phyloP scores from a whole-genome alignment of 2,329 filamentous ascomycete species.

The Sporothrix euskadiensis region DNA sequence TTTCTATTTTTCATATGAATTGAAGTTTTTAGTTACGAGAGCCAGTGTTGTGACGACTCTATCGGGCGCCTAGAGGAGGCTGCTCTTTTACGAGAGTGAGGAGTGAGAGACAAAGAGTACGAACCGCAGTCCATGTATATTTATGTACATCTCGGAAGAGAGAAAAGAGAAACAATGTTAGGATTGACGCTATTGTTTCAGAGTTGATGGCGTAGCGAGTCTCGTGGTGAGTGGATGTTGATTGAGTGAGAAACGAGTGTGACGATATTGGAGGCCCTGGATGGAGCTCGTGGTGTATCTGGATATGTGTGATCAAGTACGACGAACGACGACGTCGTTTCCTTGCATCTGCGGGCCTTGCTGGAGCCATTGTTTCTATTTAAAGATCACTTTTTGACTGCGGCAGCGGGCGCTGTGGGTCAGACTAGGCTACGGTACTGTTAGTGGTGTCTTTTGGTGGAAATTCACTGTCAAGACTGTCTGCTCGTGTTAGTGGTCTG shows the following conservation, averaged over 20 bases:
- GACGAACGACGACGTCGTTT: background rate
- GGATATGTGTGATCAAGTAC: background rate
- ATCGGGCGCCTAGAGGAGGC: background rate
- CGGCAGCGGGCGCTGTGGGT: background rate
- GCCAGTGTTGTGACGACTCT: background rate
- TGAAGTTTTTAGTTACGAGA: background rate
- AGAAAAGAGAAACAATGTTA: background rate
- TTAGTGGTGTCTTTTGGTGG: background rate
- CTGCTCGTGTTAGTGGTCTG: background rate
- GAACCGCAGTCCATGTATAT: background rate
- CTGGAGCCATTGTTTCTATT: constrained; percentile 1
- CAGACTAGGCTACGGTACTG: background rate
- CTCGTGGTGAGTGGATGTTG: background rate
- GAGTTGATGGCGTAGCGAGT: background rate
- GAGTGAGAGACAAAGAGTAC: background rate
- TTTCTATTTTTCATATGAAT: background rate
- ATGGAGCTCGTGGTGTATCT: background rate
- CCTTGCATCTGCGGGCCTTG: background rate
- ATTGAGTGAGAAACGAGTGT: background rate
- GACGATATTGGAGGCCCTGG: background rate
- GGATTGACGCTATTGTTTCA: constrained; percentile 7
- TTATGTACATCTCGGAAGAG: too few species aligned
- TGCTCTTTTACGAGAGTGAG: background rate
- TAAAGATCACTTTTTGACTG: background rate
- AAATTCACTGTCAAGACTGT: background rate